phyloP scores from a whole-genome alignment of 2,329 filamentous ascomycete genomes.

The Aspergillus ruber region DNA sequence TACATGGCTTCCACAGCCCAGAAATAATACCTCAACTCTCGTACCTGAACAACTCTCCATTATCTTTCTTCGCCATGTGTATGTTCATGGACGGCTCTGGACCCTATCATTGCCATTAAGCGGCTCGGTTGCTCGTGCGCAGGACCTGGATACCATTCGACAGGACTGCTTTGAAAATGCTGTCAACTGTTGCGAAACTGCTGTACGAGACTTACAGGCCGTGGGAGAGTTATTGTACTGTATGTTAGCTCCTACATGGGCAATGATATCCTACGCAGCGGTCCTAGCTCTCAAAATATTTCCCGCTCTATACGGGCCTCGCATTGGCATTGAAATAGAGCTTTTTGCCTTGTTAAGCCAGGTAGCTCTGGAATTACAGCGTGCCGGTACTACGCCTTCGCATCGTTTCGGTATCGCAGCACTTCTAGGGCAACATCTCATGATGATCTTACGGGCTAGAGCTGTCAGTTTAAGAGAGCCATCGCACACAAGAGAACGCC shows the following conservation, averaged over 20 bases:
- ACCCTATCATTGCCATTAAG: constrained; percentile 22
- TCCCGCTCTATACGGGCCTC: constrained; percentile 13
- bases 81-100: constrained; percentile 22
- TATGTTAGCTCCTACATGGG: constrained; percentile 28
- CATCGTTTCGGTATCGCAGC: constrained; percentile 25
- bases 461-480: neutral
- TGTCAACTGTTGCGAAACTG: constrained; percentile 20
- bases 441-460: constrained; percentile 18
- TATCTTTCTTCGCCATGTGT: constrained; percentile 20
- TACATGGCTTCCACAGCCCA: constrained; percentile 13
- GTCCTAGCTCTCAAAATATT: constrained; percentile 22
- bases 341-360: constrained; percentile 20
- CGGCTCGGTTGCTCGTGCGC: constrained; percentile 4
- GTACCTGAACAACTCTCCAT: constrained; percentile 10
- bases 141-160: constrained; percentile 12
- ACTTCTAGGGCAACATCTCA: constrained; percentile 22
- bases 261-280: constrained; percentile 25
- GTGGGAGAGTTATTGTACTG: constrained; percentile 24
- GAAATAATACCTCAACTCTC: neutral
- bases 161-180: constrained; percentile 25
- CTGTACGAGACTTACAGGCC: constrained; percentile 17
- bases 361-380: constrained; percentile 20
- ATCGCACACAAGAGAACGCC: too few relatives aligned
- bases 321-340: constrained; percentile 15
- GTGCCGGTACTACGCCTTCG: constrained; percentile 20